These are phyloP conservation scores for Colletotrichum chrysophilum DNA, from an alignment of 2,329 filamentous ascomycete species.

Conservation along the genomic window DNA sequence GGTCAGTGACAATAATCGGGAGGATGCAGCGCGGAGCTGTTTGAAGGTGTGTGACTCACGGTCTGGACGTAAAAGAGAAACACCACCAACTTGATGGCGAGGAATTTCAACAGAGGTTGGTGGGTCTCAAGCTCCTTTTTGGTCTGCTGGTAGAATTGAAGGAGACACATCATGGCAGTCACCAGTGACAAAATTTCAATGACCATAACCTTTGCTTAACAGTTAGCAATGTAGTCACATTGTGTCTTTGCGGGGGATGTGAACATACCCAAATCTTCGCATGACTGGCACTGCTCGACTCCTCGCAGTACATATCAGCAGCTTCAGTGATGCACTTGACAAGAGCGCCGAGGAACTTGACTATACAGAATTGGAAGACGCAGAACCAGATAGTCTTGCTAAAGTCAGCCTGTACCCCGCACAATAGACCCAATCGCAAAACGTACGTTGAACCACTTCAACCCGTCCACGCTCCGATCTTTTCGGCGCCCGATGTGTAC, in stretches of 20 bases:
- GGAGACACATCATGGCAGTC: neutral
- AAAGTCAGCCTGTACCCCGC: neutral
- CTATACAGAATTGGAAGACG: neutral
- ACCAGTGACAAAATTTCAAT: neutral
- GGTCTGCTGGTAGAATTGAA: neutral
- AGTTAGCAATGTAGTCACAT: fast-evolving
- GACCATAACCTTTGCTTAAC: neutral
- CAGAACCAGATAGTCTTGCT: neutral
- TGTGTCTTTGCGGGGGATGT: neutral
- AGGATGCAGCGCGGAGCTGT: neutral
- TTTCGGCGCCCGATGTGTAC: neutral
- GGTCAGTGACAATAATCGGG: neutral
- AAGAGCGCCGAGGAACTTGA: neutral
- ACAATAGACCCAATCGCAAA: too few relatives aligned
- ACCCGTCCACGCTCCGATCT: neutral
- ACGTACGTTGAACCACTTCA: constrained; percentile 1
- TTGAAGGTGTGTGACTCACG: neutral
- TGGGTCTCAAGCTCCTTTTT: neutral
- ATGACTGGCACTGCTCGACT: neutral
- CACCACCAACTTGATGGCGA: neutral
- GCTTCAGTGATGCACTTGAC: neutral
- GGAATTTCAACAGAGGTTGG: neutral
- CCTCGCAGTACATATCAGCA: neutral
- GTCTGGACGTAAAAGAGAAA: neutral
- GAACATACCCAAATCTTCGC: neutral